Evolutionary conservation across 1,284 basidiomycete genomes (phyloP).

Genomic region (Pascua sp.): DNA sequence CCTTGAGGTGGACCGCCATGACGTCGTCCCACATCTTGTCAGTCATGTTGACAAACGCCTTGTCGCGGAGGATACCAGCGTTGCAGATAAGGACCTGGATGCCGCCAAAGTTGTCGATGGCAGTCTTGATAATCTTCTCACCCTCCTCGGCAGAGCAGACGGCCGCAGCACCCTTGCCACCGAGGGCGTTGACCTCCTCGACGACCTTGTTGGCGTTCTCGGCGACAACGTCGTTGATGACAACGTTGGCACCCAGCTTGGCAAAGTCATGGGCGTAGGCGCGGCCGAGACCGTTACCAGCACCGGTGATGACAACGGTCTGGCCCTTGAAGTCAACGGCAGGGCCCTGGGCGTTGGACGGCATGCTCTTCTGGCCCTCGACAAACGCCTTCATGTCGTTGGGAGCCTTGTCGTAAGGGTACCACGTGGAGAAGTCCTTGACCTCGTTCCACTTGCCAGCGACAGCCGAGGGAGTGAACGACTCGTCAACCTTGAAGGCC

Average conservation of each 20-base stretch:
- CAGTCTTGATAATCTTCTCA: conserved; percentile 81
- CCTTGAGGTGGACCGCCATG: conserved; percentile 74
- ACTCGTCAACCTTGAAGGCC: conserved; percentile 81
- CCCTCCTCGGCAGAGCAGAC: conserved; percentile 83
- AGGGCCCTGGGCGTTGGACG: conserved; percentile 41
- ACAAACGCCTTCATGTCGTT: conserved; percentile 63
- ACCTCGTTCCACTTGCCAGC: conserved; percentile 78
- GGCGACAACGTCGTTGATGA: conserved; percentile 92
- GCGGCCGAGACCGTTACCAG: conserved; percentile 87
- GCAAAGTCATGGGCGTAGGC: conserved; percentile 89
- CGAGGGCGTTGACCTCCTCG: conserved; percentile 78
- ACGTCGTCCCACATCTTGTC: conserved; percentile 95
- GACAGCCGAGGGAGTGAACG: conserved; percentile 92
- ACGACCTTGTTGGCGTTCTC: conserved; percentile 80
- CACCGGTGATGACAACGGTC: conserved; percentile 92
- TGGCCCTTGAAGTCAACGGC: conserved; percentile 80
- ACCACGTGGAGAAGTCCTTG: conserved; percentile 66
- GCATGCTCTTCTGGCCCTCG: conserved; percentile 12
- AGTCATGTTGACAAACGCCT: conserved; percentile 83
- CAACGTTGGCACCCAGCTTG: conserved; percentile 88
- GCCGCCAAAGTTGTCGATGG: conserved; percentile 80
- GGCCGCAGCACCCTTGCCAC: conserved; percentile 81
- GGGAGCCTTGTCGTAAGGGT: conserved; percentile 51
- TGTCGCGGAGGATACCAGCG: conserved; percentile 89
- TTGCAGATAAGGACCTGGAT: conserved; percentile 91